Evolutionary conservation across 2,329 filamentous ascomycete species (phyloP), one percentile per base, ranked within the genome.

Genomic region (Phialophora verrucosa): DNA sequence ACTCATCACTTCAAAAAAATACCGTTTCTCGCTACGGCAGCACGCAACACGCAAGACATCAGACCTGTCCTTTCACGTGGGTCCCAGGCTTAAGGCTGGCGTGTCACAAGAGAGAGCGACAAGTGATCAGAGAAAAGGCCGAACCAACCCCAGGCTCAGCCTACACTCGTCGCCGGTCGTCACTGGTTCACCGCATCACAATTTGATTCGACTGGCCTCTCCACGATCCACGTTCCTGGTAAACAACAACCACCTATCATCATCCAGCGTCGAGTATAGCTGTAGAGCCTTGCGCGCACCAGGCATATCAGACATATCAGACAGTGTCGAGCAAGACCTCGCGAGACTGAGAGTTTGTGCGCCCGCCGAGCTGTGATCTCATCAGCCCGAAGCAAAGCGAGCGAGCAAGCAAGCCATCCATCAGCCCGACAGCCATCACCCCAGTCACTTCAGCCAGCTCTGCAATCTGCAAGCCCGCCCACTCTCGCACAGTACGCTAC

Each of bases 141-240:
- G 44, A 60, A 53, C 64, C 54, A 66, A 63, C 61, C 61, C 61
- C 53, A 63, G 59, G 38, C 53, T 62, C 47, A 62, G 60, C 35
- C 60, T 62, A 27, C 38, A 50, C 57, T 47, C 57, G 44, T 55
- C 29, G 27, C 53, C n/a, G 29, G 53, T 32, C 53, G 25, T 55
- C n/a, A 55, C 53, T 56, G 50, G 44, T 60, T 27, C 54, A 63
- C 64, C 49, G 17, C 59, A 57, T 62, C 59, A 42, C 54, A 23
- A 59, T 61, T 67, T 68, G 68, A 70, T 67, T 70, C 65, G 68
- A 65, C 65, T 67, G 63, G 56, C 25, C 62, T 63, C 58, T 54
- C 49, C 57, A 62, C 57, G 65, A 70, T 67, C 65, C 68, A 68
- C 65, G 60, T 56, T 62, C 54, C 60, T 67, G 65, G 65, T 70